A percentile compares a stretch with the other conserved stretches of the same genome.
phyloP scores from a whole-genome alignment of 768 basidiomycete genomes.

The Lactarius psammicola region DNA sequence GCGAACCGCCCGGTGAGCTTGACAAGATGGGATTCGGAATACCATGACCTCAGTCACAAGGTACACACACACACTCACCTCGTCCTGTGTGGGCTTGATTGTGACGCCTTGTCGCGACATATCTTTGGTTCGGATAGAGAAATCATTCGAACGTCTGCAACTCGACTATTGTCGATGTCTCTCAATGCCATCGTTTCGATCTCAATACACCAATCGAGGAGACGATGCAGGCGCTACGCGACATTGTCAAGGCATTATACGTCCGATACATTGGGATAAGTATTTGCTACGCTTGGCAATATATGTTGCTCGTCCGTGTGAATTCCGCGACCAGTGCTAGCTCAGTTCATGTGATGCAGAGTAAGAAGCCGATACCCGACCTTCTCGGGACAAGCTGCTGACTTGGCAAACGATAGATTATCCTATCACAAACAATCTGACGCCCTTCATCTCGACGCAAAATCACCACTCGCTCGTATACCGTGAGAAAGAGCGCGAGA shows the following conservation, averaged over 20 bases:
- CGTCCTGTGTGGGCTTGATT: not conserved
- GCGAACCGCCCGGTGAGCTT: slow-evolving; percentile 6
- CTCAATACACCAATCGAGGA: slow-evolving; percentile 36
- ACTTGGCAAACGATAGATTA: slow-evolving; percentile 22
- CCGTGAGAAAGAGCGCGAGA: slow-evolving; percentile 41
- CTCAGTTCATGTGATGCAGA: slow-evolving; percentile 26
- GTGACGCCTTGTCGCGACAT: slow-evolving; percentile 42
- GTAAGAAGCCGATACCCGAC: slow-evolving; percentile 10
- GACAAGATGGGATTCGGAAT: slow-evolving; percentile 38
- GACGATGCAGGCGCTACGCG: slow-evolving; percentile 40
- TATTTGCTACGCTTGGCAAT: slow-evolving; percentile 34
- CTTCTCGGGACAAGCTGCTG: slow-evolving; percentile 17
- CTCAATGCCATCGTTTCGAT: slow-evolving; percentile 51
- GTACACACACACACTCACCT: slow-evolving; percentile 24
- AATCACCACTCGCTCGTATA: slow-evolving; percentile 38
- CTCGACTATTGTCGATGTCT: slow-evolving; percentile 73
- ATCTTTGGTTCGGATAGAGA: slow-evolving; percentile 70
- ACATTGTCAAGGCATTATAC: slow-evolving; percentile 40
- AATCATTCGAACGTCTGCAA: slow-evolving; percentile 62
- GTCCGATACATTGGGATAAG: slow-evolving; percentile 38
- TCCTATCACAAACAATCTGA: slow-evolving; percentile 21
- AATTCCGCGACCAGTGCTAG: not conserved
- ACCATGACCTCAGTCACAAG: slow-evolving; percentile 39
- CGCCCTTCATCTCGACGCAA: slow-evolving; percentile 27
- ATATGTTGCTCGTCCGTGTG: slow-evolving; percentile 19